phyloP scores from a whole-genome alignment of 2,329 filamentous ascomycete species.

The Xylaria sp. region DNA sequence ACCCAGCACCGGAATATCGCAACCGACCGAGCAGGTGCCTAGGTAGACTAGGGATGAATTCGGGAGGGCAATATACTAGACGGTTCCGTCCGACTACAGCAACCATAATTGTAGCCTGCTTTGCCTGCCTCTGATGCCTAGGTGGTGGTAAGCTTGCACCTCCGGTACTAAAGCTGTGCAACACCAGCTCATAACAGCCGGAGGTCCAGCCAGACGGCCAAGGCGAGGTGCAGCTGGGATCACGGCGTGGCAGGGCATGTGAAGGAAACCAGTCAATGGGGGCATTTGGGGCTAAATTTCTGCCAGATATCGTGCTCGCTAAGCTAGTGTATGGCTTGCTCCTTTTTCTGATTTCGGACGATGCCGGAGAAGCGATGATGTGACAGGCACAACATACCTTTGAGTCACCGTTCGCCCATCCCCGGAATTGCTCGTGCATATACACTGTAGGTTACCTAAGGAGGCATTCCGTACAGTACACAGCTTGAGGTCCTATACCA shows the following conservation, averaged over 20 bases:
- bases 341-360: constrained; percentile 28
- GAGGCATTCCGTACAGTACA: too few relatives aligned
- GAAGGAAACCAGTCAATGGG: constrained; percentile 1
- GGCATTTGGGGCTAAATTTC: constrained; percentile 10
- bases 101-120: not conserved
- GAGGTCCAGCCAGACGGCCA: constrained; percentile 16
- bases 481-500: too few relatives aligned
- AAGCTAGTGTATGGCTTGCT: not conserved
- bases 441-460: too few relatives aligned
- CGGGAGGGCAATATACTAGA: too few relatives aligned
- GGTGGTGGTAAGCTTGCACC: not conserved
- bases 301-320: constrained; percentile 3
- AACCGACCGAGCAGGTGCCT: too few relatives aligned
- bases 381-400: not conserved
- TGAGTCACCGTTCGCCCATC: not conserved
- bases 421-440: not conserved
- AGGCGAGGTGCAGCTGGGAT: constrained; percentile 17
- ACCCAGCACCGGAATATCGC: too few relatives aligned
- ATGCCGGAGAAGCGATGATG: constrained; percentile 35
- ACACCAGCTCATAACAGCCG: constrained; percentile 14
- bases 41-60: not conserved
- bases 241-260: constrained; percentile 12
- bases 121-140: too few relatives aligned
- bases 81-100: too few relatives aligned
- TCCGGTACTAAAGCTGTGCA: constrained; percentile 16